Percentiles rank a stretch among this genome's conserved stretches.
These are phyloP conservation scores for Ceratobasidium sp. DNA, from an alignment of 1,284 basidiomycete species.

Conservation along the genomic window DNA sequence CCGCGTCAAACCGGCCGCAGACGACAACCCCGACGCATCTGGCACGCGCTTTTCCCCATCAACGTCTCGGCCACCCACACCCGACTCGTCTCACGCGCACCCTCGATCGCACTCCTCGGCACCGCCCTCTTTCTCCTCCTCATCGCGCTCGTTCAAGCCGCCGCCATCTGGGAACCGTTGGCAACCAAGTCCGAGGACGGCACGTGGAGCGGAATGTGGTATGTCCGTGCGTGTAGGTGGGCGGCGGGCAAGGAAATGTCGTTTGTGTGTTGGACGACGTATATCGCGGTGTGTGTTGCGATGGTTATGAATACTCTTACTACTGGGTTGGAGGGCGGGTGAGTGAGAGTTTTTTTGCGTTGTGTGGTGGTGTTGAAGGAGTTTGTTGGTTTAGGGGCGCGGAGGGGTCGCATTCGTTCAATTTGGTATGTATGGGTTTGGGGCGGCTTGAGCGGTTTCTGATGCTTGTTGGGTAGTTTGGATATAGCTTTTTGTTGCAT, in stretches of 20 bases:
- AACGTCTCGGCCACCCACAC: conserved; percentile 70
- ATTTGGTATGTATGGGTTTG: conserved; percentile 47
- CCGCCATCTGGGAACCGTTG: conserved; percentile 56
- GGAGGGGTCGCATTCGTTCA: conserved; percentile 47
- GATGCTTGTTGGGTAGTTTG: conserved; percentile 62
- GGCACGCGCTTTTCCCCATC: conserved; percentile 67
- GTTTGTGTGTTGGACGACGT: conserved; percentile 77
- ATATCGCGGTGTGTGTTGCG: conserved; percentile 71
- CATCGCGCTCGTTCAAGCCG: conserved; percentile 69
- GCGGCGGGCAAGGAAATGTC: conserved; percentile 66
- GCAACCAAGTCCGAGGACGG: neutral
- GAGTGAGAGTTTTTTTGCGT: conserved; percentile 4
- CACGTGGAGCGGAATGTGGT: conserved; percentile 53
- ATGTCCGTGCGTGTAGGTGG: conserved; percentile 62
- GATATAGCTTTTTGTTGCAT: conserved; percentile 78
- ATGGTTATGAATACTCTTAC: conserved; percentile 74
- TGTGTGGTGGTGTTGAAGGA: conserved; percentile 2
- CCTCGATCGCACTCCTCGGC: conserved; percentile 70
- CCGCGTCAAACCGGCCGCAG: conserved; percentile 62
- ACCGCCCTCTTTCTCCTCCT: conserved; percentile 69
- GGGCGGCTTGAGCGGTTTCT: conserved; percentile 28
- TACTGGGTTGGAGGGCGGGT: conserved; percentile 70
- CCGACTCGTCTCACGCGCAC: conserved; percentile 70
- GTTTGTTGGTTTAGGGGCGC: conserved; percentile 19
- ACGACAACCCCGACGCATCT: conserved; percentile 51